Base-by-base conservation (phyloP, 1,284 basidiomycete genomes). In the Mycena citricolor region DNA sequence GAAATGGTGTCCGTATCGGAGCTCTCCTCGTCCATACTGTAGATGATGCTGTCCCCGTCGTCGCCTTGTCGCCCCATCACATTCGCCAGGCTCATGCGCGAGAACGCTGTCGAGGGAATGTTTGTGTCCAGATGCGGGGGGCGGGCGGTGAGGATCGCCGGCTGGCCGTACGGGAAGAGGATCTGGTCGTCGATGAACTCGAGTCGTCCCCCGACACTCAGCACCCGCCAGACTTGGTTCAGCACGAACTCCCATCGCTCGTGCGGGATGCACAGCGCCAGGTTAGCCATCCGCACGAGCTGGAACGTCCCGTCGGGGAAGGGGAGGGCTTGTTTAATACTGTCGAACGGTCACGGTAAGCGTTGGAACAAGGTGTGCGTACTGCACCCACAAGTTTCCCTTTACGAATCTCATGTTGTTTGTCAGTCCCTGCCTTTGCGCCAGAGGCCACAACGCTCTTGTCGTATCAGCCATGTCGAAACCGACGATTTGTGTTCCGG, bases 161-260 rank as follows among this genome's bases (percentile, higher is more conserved):
- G 44, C 21, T 47, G 61, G 26, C 64, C 62, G 43, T 77, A 79
- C 1, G 84, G 81, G 55, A 84, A 86, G 54, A 76, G 63, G 22
- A 85, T 61, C 52, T 81, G 68, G 58, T 89, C 86, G 61, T 86
- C 83, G 44, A 89, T 79, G 35, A 88, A 56, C 59, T 89, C 86
- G 2, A 88, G 64, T 12, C 75, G 71, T 5, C 86, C 83, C 16
- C 72, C 74, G 7, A 68, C 67, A n/a, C 65, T 67, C 14, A 89
- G 68, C 8, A 90, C 71, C 12, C 86, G 79, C 13, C 69, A 61
- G 5, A 72, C 74, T 68, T 90, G 79, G 0, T 56, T 52, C 12
- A 89, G 51, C 6, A 90, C 63, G 32, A 66, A 65, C 23, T 70
- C 62, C 85, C 85, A 89, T 40, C 69, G 63, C 12, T 73, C 64